These are phyloP conservation scores for Arthroderma sp. DNA, from an alignment of 2,329 filamentous ascomycete species.

Conservation along the genomic window DNA sequence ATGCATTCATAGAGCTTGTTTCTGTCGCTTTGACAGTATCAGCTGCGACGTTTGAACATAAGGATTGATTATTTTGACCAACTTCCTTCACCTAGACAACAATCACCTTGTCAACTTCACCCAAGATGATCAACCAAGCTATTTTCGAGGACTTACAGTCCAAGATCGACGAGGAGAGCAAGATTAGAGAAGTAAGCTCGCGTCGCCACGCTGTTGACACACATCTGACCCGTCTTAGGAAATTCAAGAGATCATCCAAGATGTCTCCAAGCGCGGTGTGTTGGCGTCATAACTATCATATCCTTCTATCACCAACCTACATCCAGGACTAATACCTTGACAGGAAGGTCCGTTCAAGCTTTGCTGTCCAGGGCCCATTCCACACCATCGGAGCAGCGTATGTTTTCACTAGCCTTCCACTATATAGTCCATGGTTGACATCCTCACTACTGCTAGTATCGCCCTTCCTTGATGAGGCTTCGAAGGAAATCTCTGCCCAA, in stretches of 20 bases:
- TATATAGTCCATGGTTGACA: background rate
- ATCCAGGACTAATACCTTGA: background rate
- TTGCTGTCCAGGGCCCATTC: constrained; percentile 82
- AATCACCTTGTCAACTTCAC: constrained; percentile 12
- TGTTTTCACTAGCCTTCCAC: constrained; percentile 17
- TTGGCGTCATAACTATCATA: background rate
- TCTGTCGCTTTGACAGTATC: too few relatives aligned
- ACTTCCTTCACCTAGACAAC: too few relatives aligned
- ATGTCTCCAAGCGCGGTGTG: constrained; percentile 61
- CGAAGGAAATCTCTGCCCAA: constrained; percentile 57
- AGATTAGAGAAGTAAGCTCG: constrained; percentile 55
- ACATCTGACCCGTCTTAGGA: constrained; percentile 33
- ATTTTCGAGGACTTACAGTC: constrained; percentile 80
- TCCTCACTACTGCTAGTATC: constrained; percentile 40
- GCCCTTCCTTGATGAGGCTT: constrained; percentile 54
- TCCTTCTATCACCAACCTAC: background rate
- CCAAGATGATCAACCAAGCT: constrained; percentile 56
- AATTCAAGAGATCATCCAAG: constrained; percentile 67
- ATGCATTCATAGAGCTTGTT: too few relatives aligned
- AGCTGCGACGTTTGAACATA: too few relatives aligned
- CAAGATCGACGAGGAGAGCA: constrained; percentile 77
- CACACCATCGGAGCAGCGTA: constrained; percentile 54
- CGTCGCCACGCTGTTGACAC: background rate
- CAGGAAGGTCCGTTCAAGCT: constrained; percentile 64
- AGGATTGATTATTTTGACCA: too few relatives aligned